phyloP scores from a whole-genome alignment of 2,329 filamentous ascomycete genomes.

The Pseudogymnoascus sp. region DNA sequence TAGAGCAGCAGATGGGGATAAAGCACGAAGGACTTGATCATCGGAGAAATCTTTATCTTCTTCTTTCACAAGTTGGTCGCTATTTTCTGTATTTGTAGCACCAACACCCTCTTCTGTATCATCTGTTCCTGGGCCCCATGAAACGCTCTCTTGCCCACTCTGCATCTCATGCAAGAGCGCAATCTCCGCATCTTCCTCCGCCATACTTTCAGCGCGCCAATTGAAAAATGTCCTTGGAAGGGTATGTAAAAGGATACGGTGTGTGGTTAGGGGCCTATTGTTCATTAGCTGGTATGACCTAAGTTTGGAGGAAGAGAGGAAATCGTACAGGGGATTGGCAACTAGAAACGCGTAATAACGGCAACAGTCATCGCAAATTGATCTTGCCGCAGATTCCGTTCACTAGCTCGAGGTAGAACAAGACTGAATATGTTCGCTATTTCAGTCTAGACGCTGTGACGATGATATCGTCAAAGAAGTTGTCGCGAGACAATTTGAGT shows the following conservation, averaged over 20 bases:
- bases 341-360: constrained; percentile 1
- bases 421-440: not conserved
- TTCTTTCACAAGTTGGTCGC: constrained; percentile 28
- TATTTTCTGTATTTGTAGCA: constrained; percentile 30
- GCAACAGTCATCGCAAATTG: constrained; percentile 5
- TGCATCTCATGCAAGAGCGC: constrained; percentile 31
- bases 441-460: not conserved
- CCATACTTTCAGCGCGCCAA: constrained; percentile 19
- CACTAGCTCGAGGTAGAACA: not conserved
- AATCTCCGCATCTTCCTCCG: constrained; percentile 31
- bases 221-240: not conserved
- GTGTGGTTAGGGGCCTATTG: not conserved
- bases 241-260: not conserved
- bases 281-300: constrained; percentile 1
- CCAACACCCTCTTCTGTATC: constrained; percentile 24
- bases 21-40: constrained; percentile 31
- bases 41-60: constrained; percentile 27
- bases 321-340: not conserved
- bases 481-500: not conserved
- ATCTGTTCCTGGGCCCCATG: constrained; percentile 22
- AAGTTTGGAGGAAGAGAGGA: not conserved
- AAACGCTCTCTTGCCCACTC: constrained; percentile 26
- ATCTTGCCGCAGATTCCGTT: not conserved
- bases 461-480: not conserved
- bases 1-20: constrained; percentile 27